phyloP scores from a whole-genome alignment of 2,329 filamentous ascomycete species.

The Arachnomyces sp. region DNA sequence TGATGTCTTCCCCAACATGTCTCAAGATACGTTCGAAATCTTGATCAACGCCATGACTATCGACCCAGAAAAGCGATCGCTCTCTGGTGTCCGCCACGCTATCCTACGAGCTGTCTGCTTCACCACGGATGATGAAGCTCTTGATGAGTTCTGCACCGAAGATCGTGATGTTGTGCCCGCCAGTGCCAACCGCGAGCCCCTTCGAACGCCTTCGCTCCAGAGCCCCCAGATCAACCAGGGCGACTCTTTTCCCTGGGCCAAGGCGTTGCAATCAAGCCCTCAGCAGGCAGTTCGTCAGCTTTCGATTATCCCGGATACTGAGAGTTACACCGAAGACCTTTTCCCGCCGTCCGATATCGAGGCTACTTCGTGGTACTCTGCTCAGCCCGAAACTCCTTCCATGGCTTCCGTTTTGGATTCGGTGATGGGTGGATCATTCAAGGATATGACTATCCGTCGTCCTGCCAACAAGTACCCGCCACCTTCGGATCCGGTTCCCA shows the following conservation, averaged over 20 bases:
- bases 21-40: constrained; percentile 93
- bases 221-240: constrained; percentile 68
- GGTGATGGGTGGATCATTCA: constrained; percentile 71
- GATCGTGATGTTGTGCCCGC: constrained; percentile 71
- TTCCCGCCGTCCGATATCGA: constrained; percentile 68
- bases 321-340: constrained; percentile 74
- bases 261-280: constrained; percentile 72
- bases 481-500: constrained; percentile 59
- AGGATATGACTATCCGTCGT: constrained; percentile 54
- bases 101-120: constrained; percentile 78
- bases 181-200: constrained; percentile 81
- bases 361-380: constrained; percentile 66
- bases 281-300: constrained; percentile 69
- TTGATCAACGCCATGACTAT: constrained; percentile 84
- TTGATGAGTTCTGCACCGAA: constrained; percentile 88
- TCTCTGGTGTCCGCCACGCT: constrained; percentile 68
- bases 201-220: constrained; percentile 90
- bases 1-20: constrained; percentile 98
- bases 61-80: constrained; percentile 80
- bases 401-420: constrained; percentile 80
- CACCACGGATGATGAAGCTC: constrained; percentile 81
- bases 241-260: constrained; percentile 90
- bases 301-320: constrained; percentile 72
- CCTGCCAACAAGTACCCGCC: constrained; percentile 39
- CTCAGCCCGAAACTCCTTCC: constrained; percentile 68